phyloP scores from a whole-genome alignment of 2,329 filamentous ascomycete species.

The Rutstroemia sp. region DNA sequence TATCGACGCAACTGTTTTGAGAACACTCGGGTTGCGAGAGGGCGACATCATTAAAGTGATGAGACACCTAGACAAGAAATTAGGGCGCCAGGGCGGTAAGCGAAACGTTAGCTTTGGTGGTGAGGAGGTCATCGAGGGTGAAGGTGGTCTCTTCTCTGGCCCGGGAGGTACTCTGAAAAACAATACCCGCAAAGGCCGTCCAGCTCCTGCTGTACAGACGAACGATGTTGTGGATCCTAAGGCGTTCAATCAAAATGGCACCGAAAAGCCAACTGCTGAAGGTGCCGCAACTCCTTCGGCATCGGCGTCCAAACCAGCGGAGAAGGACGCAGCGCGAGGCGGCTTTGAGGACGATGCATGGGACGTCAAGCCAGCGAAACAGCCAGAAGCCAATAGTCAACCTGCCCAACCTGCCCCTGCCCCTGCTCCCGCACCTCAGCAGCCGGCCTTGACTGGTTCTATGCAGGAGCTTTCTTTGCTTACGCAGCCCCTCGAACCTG shows the following conservation, averaged over 20 bases:
- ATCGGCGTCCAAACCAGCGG: constrained; percentile 34
- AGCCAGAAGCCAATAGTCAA: constrained; percentile 34
- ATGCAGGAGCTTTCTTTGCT: constrained; percentile 63
- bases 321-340: constrained; percentile 41
- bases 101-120: constrained; percentile 46
- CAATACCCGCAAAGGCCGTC: constrained; percentile 88
- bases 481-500: constrained; percentile 50
- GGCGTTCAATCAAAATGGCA: constrained; percentile 58
- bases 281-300: constrained; percentile 41
- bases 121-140: constrained; percentile 47
- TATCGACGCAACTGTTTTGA: constrained; percentile 73
- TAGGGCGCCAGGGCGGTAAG: constrained; percentile 54
- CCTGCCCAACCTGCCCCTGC: constrained; percentile 27
- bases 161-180: constrained; percentile 87
- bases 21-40: constrained; percentile 88
- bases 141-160: constrained; percentile 79
- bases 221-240: constrained; percentile 84
- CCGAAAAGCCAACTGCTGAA: constrained; percentile 34
- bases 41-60: constrained; percentile 96
- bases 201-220: constrained; percentile 77
- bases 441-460: constrained; percentile 58
- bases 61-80: constrained; percentile 79
- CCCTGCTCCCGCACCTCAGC: constrained; percentile 34
- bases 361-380: constrained; percentile 81
- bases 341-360: constrained; percentile 97